Base-by-base conservation (phyloP, 2,329 filamentous ascomycete genomes). In the Epichloe festucae region DNA sequence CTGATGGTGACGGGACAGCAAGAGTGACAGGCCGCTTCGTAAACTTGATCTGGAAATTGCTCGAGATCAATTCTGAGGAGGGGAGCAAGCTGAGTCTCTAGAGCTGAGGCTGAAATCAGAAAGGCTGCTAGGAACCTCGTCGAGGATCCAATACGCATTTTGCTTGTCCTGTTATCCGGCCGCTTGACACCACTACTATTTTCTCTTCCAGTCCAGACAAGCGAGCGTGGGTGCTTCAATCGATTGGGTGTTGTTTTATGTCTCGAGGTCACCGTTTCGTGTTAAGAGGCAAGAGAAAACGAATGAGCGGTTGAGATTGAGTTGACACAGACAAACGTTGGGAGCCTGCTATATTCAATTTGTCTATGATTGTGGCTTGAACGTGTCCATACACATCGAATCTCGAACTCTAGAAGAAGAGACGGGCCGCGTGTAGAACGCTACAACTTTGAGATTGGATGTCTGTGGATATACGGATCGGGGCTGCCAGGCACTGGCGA, bases 1-100 rank as follows among this genome's bases (percentile, higher is more conserved):
- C 46, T 41, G 35, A 53, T 51, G 14, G 42, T 42, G 7, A 23
- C 41, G 5, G 52, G 49, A 41, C 52, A 53, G 23, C 52, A 53
- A 12, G 39, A 11, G 12, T 42, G 10, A 41, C 52, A 53, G 17
- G 11, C 36, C 1, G 42, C 38, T 35, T 50, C 11, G 17, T 45
- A 38, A 38, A 46, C 31, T 4, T 51, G 21, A 14, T 53, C 52
- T 8, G 52, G 52, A 34, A 46, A 53, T 7, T 41, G 12, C 7
- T 47, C 35, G 12, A 31, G n/a, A 14, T 51, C 48, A 8, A 46
- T 44, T 31, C 31, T 49, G 17, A 51, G 35, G 14, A 48, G 34
- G 14, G 40, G 49, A 35, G 44, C n/a, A 48, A 5, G 15, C 11
- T 48, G 45, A 8, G 36, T 38, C 21, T 46, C 52, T 14, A 48